A percentile compares a stretch with the other conserved stretches of the same genome.
Evolutionary conservation across 192 early-diverging fungal genomes (phyloP).

Genomic region (Coemansia sp.): DNA sequence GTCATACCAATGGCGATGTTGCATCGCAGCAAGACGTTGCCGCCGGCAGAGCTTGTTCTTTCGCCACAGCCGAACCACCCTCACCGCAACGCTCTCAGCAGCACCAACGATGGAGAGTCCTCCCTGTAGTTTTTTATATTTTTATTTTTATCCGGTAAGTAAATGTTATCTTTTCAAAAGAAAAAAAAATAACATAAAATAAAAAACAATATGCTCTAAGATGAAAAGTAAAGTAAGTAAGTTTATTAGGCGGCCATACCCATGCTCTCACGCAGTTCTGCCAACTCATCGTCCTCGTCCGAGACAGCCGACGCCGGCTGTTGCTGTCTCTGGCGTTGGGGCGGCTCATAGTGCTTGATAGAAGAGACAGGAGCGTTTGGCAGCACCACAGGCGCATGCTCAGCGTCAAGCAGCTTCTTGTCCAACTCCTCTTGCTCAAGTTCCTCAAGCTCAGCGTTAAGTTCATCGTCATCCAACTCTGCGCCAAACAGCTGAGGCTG

Average conservation of each 20-base stretch:
- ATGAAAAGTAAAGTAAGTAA: conserved; percentile 1
- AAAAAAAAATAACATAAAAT: not conserved
- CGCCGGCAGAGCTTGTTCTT: not conserved
- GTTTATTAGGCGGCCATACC: conserved; percentile 28
- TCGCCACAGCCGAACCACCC: not conserved
- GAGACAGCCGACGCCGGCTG: conserved; percentile 7
- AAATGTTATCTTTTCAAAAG: not conserved
- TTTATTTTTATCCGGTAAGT: not conserved
- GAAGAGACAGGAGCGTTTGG: conserved; percentile 55
- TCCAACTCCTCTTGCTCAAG: conserved; percentile 94
- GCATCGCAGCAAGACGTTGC: conserved; percentile 46
- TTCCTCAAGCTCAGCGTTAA: conserved; percentile 84
- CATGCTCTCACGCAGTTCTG: conserved; percentile 49
- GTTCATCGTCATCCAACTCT: conserved; percentile 94
- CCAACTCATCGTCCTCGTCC: conserved; percentile 48
- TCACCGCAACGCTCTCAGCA: not conserved
- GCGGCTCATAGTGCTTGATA: not conserved
- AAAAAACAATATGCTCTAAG: not conserved
- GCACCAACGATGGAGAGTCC: not conserved
- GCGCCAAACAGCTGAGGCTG: conserved; percentile 82
- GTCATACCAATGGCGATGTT: conserved; percentile 42
- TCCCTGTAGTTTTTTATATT: no score
- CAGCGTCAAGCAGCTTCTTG: conserved; percentile 74
- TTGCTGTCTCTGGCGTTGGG: not conserved
- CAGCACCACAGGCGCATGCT: conserved; percentile 61